phyloP scores from a whole-genome alignment of 2,329 filamentous ascomycete species.

The Penicillium sp. region DNA sequence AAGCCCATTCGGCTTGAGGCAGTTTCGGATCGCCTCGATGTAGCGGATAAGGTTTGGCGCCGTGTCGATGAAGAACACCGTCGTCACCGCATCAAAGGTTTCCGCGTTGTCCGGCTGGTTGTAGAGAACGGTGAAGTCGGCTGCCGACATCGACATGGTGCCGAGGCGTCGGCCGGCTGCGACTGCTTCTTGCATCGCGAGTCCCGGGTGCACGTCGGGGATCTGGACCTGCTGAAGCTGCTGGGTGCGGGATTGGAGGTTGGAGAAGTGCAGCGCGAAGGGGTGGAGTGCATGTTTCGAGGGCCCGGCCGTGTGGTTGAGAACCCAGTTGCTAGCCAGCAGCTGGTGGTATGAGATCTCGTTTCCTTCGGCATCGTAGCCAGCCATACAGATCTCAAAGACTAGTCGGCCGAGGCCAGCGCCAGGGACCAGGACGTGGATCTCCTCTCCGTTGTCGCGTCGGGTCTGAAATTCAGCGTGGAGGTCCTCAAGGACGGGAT shows the following conservation, averaged over 20 bases:
- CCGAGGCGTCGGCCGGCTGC: constrained; percentile 49
- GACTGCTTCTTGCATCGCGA: constrained; percentile 49
- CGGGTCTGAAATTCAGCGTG: constrained; percentile 46
- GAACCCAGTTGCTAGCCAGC: constrained; percentile 70
- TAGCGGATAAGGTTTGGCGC: constrained; percentile 92
- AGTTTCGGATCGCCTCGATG: constrained; percentile 77
- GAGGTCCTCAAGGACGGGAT: constrained; percentile 70
- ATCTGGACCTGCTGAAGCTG: constrained; percentile 74
- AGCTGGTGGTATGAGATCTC: constrained; percentile 97
- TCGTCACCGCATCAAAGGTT: constrained; percentile 78
- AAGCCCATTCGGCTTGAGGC: constrained; percentile 74
- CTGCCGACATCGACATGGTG: constrained; percentile 87
- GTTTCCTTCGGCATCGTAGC: constrained; percentile 81
- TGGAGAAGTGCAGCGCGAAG: constrained; percentile 86
- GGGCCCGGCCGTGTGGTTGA: constrained; percentile 57
- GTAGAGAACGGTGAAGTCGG: constrained; percentile 91
- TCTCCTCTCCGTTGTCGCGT: constrained; percentile 39
- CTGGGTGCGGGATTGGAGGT: constrained; percentile 71
- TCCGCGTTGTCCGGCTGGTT: constrained; percentile 61
- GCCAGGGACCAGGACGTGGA: constrained; percentile 81
- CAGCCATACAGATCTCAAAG: constrained; percentile 76
- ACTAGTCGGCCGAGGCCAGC: constrained; percentile 86
- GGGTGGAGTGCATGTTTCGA: constrained; percentile 75
- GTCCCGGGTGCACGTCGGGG: constrained; percentile 76
- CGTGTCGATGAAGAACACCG: constrained; percentile 96